These are phyloP conservation scores for Mangifera indica DNA, from an alignment of 345 rosid species.

Conservation along the genomic window DNA sequence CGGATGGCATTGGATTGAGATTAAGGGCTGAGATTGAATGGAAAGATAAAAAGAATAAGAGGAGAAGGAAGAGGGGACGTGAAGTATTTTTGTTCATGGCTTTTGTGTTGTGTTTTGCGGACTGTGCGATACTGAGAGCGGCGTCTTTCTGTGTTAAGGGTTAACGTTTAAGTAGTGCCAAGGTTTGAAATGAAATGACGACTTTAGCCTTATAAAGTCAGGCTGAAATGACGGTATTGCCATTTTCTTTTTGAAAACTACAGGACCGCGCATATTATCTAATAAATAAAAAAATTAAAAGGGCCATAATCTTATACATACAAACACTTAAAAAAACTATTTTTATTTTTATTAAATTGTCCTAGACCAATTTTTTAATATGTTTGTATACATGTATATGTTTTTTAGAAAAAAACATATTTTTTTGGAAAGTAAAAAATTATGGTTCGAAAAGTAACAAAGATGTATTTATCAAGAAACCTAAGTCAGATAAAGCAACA, in stretches of 20 bases:
- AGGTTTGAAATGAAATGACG: neutral
- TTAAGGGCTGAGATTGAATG: neutral
- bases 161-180: neutral
- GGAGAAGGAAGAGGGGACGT: slow-evolving; percentile 12
- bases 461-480: too few relatives aligned
- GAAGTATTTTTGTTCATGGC: slow-evolving; percentile 27
- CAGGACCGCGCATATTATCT: too few relatives aligned
- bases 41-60: slow-evolving; percentile 32
- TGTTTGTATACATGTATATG: too few relatives aligned
- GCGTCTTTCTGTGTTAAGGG: neutral
- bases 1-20: slow-evolving; percentile 26
- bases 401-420: too few relatives aligned
- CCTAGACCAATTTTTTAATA: too few relatives aligned
- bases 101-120: neutral
- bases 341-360: too few relatives aligned
- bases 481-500: too few relatives aligned
- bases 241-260: neutral
- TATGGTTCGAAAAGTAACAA: too few relatives aligned
- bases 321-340: too few relatives aligned
- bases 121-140: neutral
- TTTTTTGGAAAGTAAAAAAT: too few relatives aligned
- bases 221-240: neutral
- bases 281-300: too few relatives aligned
- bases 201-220: neutral
- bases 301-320: too few relatives aligned